Base-by-base conservation (phyloP, 139 green algal species). In the Coelastrella sp. region DNA sequence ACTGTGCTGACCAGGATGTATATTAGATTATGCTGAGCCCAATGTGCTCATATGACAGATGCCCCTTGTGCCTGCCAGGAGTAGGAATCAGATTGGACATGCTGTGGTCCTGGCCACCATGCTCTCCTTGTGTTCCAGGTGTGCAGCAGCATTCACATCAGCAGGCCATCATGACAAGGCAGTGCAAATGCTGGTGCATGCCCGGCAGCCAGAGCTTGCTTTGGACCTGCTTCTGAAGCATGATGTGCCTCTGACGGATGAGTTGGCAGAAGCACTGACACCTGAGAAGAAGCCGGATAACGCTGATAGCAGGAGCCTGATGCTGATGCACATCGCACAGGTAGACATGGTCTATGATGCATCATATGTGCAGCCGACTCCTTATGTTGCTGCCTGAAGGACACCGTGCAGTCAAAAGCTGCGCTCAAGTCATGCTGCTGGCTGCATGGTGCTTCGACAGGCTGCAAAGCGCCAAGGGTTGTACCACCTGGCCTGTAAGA, bases 401-500 rank as follows among this genome's bases (percentile, higher is more conserved):
- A n/a, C n/a, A n/a, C n/a, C n/a, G n/a, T n/a, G n/a, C n/a, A n/a
- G n/a, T n/a, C n/a, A n/a, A n/a, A n/a, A n/a, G n/a, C n/a, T n/a
- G n/a, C n/a, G n/a, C n/a, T n/a, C n/a, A n/a, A n/a, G n/a, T n/a
- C n/a, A n/a, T n/a, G n/a, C n/a, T n/a, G n/a, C 62, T 81, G 40
- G 1, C 40, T 62, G 40, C 1, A n/a, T 41, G 40, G 40, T 60
- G 13, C 45, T 57, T 57, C 15, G 45, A 57, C 38, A 91, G 87
- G 83, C 89, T 41, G 89, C 89, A 83, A 94, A 96, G 90, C 81
- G 88, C 1, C 95, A 97, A 81, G 95, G 94, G 15, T 75, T 85
- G 53, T 97, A 89, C 85, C 91, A 96, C 71, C 91, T 98, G 57
- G 95, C 95, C 2, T 93, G 90, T 81, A 96, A 96, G 89, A 98